Conservation (phyloP, 768 basidiomycete species). For the Mycena haematopus region DNA sequence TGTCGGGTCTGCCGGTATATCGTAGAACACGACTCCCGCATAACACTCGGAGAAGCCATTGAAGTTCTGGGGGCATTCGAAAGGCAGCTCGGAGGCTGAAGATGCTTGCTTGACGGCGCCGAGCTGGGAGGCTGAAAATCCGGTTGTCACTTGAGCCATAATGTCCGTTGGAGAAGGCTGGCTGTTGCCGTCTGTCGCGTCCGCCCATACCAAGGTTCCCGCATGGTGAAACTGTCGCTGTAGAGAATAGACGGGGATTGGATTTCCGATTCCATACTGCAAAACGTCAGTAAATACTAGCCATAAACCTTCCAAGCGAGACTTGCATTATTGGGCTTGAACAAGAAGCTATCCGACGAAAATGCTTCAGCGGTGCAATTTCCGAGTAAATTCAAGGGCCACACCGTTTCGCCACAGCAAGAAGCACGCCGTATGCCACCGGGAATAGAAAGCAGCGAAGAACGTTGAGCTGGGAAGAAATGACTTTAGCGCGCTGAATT, state of each 20-base stretch:
- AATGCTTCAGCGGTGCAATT: not conserved
- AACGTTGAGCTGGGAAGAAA: conserved; percentile 58
- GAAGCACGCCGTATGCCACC: conserved; percentile 69
- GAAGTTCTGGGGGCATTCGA: conserved; percentile 76
- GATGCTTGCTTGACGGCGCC: conserved; percentile 55
- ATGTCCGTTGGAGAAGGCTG: conserved; percentile 62
- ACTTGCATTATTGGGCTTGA: conserved; percentile 66
- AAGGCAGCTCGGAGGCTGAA: conserved; percentile 55
- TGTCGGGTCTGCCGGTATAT: conserved; percentile 50
- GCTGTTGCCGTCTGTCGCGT: conserved; percentile 63
- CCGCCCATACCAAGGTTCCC: conserved; percentile 67
- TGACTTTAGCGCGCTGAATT: not conserved
- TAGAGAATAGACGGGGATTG: conserved; percentile 56
- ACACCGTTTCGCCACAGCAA: conserved; percentile 59
- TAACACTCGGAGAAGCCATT: conserved; percentile 73
- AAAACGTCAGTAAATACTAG: not conserved
- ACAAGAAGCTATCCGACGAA: conserved; percentile 54
- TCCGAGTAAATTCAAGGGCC: not conserved
- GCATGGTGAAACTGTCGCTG: conserved; percentile 58
- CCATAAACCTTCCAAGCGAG: not conserved
- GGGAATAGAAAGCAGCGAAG: conserved; percentile 69
- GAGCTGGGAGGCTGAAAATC: conserved; percentile 56
- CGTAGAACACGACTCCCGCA: conserved; percentile 67
- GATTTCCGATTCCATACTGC: conserved; percentile 70
- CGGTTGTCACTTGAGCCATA: conserved; percentile 64